phyloP scores from a whole-genome alignment of 140 eudicot species.

The Flaveria floridana region DNA sequence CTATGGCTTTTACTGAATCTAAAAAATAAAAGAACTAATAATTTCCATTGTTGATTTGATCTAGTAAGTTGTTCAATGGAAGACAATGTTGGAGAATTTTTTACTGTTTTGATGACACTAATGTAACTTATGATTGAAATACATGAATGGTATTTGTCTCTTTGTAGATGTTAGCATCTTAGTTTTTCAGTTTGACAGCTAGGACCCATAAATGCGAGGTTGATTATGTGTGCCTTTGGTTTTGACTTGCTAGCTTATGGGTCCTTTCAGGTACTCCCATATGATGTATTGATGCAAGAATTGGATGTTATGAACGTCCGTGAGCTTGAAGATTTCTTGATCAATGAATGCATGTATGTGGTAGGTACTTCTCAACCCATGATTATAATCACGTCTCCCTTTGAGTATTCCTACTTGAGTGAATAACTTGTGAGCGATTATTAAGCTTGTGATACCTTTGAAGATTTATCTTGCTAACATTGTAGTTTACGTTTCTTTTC shows the following conservation, averaged over 20 bases:
- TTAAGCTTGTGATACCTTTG: background rate
- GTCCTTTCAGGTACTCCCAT: constrained; percentile 63
- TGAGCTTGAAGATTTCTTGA: constrained; percentile 92
- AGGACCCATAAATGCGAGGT: constrained; percentile 1
- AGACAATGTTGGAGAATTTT: background rate
- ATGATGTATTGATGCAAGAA: constrained; percentile 80
- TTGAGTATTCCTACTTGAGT: background rate
- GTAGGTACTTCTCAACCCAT: constrained; percentile 48
- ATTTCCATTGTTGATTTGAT: background rate
- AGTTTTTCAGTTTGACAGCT: constrained; percentile 4
- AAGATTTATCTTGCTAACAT: constrained; percentile 19
- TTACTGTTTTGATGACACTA: constrained; percentile 4
- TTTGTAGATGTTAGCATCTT: constrained; percentile 1
- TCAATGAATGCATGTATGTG: constrained; percentile 98
- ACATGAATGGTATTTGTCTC: background rate
- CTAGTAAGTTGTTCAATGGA: background rate
- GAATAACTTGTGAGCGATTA: constrained; percentile 12
- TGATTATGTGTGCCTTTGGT: background rate
- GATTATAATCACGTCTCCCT: background rate
- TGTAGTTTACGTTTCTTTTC: background rate
- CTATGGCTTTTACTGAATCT: background rate
- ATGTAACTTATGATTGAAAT: background rate
- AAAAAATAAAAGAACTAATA: background rate
- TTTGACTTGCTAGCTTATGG: constrained; percentile 16
- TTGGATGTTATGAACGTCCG: constrained; percentile 90